These are phyloP conservation scores for Nakazawaea anatomiae DNA, from an alignment of 805 yeast genomes.

Conservation along the genomic window DNA sequence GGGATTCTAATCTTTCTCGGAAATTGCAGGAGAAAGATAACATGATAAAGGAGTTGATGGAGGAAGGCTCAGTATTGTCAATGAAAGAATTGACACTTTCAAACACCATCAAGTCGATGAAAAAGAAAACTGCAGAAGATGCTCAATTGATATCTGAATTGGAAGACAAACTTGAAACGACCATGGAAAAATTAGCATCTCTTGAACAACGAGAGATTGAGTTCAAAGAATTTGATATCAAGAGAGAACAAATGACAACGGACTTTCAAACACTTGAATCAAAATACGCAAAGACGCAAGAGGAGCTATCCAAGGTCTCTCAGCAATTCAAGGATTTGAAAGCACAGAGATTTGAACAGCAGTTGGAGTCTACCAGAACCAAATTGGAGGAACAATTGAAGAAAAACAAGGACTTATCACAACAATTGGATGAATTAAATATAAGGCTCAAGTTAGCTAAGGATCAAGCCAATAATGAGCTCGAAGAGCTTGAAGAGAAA, in stretches of 20 bases:
- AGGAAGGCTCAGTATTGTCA: conserved; percentile 72
- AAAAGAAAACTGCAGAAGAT: conserved; percentile 34
- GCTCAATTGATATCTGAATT: conserved; percentile 27
- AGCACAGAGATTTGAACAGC: conserved; percentile 27
- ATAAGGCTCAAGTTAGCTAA: conserved; percentile 18
- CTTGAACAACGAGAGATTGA: conserved; percentile 27
- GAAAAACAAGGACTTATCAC: conserved; percentile 15
- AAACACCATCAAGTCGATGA: conserved; percentile 60
- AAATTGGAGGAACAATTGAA: conserved; percentile 28
- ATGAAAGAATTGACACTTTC: conserved; percentile 63
- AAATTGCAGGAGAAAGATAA: conserved; percentile 47
- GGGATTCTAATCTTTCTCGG: conserved; percentile 15
- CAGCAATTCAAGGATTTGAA: conserved; percentile 26
- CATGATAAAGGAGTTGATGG: conserved; percentile 57
- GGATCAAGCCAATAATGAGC: conserved; percentile 17
- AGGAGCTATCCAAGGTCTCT: conserved; percentile 18
- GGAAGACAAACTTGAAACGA: conserved; percentile 19
- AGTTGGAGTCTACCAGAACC: conserved; percentile 25
- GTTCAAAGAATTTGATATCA: conserved; percentile 28
- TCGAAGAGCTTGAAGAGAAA: conserved; percentile 22
- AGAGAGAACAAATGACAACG: conserved; percentile 17
- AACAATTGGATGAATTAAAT: conserved; percentile 16
- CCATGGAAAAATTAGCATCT: conserved; percentile 1
- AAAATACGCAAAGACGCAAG: conserved; percentile 17
- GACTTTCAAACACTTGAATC: conserved; percentile 16